Evolutionary conservation across 164 flowering plant species (phyloP).

Genomic region (Annona cherimola): DNA sequence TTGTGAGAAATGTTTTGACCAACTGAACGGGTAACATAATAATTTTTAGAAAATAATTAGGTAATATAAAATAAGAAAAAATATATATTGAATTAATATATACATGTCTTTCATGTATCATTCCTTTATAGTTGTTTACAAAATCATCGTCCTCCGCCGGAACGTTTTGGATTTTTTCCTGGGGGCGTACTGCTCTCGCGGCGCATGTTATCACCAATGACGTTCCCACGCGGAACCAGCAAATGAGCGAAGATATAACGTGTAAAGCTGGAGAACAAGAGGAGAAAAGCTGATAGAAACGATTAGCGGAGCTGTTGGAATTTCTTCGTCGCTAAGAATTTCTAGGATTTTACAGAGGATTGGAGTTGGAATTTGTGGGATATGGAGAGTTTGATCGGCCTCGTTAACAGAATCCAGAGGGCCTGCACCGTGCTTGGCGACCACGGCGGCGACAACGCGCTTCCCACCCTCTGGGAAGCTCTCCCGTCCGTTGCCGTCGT

Average conservation of each 20-base stretch:
- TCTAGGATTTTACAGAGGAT: not conserved
- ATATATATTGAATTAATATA: no score
- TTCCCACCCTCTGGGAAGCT: slow-evolving; percentile 87
- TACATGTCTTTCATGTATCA: no score
- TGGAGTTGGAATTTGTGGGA: slow-evolving; percentile 11
- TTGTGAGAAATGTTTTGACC: no score
- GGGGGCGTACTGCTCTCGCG: not conserved
- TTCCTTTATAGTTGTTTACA: no score
- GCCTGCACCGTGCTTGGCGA: slow-evolving; percentile 70
- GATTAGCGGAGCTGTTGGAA: not conserved
- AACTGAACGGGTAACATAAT: no score
- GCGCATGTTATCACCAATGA: not conserved
- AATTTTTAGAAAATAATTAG: no score
- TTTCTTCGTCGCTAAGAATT: not conserved
- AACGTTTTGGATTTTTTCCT: not conserved
- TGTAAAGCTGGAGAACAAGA: not conserved
- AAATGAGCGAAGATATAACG: not conserved
- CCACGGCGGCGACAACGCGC: slow-evolving; percentile 49
- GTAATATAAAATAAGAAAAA: no score
- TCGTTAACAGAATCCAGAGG: slow-evolving; percentile 60
- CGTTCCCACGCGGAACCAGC: not conserved
- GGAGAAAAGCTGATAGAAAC: not conserved
- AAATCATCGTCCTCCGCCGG: not conserved
- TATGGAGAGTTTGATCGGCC: slow-evolving; percentile 60
- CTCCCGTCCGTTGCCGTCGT: slow-evolving; percentile 93